Percentiles rank a stretch among this genome's conserved stretches.
These are phyloP conservation scores for Fagopyrum esculentum DNA, from an alignment of 148 eudicot species.

Conservation along the genomic window DNA sequence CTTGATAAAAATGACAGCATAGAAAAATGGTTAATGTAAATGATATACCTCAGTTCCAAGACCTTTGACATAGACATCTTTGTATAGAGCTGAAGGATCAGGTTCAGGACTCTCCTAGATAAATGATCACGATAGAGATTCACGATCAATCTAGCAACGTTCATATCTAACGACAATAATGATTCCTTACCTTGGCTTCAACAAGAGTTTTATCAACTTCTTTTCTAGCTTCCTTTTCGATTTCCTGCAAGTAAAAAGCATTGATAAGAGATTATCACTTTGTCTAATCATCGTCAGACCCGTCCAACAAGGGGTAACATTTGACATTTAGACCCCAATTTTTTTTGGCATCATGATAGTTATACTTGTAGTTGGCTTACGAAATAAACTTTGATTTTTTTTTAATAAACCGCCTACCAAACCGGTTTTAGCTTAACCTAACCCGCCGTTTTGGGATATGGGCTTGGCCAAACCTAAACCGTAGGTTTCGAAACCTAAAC, in stretches of 20 bases:
- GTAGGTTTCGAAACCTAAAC: no score
- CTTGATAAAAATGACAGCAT: not conserved
- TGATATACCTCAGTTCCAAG: slow-evolving; percentile 67
- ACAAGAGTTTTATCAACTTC: slow-evolving; percentile 56
- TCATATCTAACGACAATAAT: not conserved
- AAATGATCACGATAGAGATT: not conserved
- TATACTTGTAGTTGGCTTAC: no score
- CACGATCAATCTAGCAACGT: not conserved
- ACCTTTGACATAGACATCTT: slow-evolving; percentile 81
- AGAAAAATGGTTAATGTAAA: not conserved
- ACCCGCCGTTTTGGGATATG: no score
- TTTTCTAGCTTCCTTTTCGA: slow-evolving; percentile 48
- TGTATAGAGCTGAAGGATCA: slow-evolving; percentile 68
- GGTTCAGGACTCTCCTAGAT: slow-evolving; percentile 83
- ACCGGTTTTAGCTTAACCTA: no score
- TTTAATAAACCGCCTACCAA: no score
- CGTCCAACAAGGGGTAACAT: not conserved
- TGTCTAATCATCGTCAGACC: not conserved
- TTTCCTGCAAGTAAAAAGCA: slow-evolving; percentile 27
- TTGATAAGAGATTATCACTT: not conserved
- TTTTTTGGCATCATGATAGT: no score
- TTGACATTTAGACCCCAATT: no score
- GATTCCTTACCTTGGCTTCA: slow-evolving; percentile 43
- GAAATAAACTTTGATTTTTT: no score
- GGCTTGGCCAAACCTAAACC: no score